phyloP scores from a whole-genome alignment of 257 asterid genomes.

The Marsdenia floribunda region DNA sequence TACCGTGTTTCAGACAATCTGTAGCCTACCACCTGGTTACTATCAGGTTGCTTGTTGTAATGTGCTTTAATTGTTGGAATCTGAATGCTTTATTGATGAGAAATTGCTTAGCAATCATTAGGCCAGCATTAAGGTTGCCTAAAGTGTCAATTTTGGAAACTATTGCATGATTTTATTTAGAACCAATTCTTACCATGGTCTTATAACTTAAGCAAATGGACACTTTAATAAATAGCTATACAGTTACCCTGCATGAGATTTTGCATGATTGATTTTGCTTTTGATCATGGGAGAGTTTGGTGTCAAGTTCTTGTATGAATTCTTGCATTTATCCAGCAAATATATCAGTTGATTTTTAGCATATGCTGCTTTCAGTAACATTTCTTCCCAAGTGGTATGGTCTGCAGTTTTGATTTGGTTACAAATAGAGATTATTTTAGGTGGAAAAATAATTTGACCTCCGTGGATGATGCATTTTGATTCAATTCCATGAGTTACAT shows the following conservation, averaged over 20 bases:
- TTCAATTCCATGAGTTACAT: not conserved
- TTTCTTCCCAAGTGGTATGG: not conserved
- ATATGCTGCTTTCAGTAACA: not conserved
- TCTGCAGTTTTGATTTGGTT: not conserved
- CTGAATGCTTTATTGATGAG: not conserved
- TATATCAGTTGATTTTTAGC: not conserved
- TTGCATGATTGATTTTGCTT: not conserved
- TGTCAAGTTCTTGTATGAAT: not conserved
- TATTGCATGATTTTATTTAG: not conserved
- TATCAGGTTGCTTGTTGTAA: constrained; percentile 56
- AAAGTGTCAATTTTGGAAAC: not conserved
- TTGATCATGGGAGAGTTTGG: not conserved
- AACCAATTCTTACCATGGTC: not conserved
- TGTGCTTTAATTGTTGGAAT: constrained; percentile 9
- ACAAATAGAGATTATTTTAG: not conserved
- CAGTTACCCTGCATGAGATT: not conserved
- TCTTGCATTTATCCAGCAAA: not conserved
- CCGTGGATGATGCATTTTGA: not conserved
- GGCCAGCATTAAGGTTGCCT: not conserved
- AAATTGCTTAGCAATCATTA: not conserved
- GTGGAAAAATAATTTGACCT: not conserved
- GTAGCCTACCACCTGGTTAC: constrained; percentile 73
- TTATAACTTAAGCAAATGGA: not conserved
- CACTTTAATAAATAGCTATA: not conserved
- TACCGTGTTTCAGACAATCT: constrained; percentile 70